Percentiles rank a stretch among this genome's conserved stretches.
These are phyloP conservation scores for Erysimum pusillum DNA, from an alignment of 441 rosid genomes.

Conservation along the genomic window DNA sequence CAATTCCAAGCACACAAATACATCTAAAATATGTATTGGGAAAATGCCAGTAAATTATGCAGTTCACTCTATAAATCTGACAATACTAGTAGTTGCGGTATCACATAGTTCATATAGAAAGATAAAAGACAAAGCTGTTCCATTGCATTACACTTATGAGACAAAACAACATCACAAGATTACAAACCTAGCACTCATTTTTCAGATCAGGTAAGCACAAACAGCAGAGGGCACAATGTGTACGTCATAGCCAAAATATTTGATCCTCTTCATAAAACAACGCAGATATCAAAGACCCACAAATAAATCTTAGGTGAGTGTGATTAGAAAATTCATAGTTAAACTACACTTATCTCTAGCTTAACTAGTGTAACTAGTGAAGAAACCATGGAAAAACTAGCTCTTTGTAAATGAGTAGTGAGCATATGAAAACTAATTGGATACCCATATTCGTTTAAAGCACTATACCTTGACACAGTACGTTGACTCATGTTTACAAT, in stretches of 20 bases:
- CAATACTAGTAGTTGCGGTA: conserved; percentile 6
- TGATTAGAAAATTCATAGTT: background rate
- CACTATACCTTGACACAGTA: conserved; percentile 13
- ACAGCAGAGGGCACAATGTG: background rate
- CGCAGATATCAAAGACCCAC: background rate
- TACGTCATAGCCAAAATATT: background rate
- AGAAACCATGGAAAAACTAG: no score
- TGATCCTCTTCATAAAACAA: background rate
- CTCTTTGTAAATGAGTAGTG: conserved; percentile 16
- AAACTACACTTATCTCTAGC: conserved; percentile 4
- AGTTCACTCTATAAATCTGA: background rate
- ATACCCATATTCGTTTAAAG: background rate
- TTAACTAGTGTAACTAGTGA: conserved; percentile 21
- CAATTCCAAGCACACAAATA: conserved; percentile 18
- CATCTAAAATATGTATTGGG: conserved; percentile 6
- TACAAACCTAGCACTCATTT: background rate
- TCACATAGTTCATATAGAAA: conserved; percentile 12
- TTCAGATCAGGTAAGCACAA: conserved; percentile 17
- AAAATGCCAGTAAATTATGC: conserved; percentile 24
- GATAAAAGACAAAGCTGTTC: background rate
- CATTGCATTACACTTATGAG: conserved; percentile 8
- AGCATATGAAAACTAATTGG: background rate
- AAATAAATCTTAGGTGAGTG: background rate
- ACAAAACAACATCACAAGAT: conserved; percentile 1
- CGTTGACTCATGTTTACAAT: conserved; percentile 8